Conservation (phyloP, 495 filamentous ascomycete genomes). For the Neurospora africana region DNA sequence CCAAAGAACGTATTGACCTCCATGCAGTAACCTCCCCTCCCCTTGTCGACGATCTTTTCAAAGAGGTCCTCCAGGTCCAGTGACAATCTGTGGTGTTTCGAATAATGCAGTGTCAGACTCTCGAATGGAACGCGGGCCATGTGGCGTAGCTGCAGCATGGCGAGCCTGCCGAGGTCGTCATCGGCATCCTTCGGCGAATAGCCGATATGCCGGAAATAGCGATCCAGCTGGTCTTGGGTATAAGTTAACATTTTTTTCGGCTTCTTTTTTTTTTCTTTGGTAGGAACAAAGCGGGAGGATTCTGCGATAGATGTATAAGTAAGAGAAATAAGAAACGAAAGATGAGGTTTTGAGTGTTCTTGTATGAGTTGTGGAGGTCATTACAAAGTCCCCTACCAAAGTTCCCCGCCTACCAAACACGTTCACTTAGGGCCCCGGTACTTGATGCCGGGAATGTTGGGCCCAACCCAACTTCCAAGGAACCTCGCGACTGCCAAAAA, state of each 20-base stretch:
- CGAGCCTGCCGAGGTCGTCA: slow-evolving; percentile 23
- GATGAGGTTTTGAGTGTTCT: neutral
- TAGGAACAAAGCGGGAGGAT: neutral
- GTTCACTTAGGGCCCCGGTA: neutral
- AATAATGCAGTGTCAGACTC: slow-evolving; percentile 47
- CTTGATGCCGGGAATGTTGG: neutral
- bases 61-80: slow-evolving; percentile 50
- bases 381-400: neutral
- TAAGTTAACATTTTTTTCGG: slow-evolving; percentile 14
- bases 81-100: slow-evolving; percentile 36
- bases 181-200: neutral
- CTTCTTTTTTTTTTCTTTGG: neutral
- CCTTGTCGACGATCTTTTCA: slow-evolving; percentile 46
- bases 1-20: slow-evolving; percentile 62
- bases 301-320: neutral
- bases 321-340: neutral
- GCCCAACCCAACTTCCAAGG: neutral
- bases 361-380: neutral
- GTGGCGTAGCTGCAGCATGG: slow-evolving; percentile 36
- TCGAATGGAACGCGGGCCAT: slow-evolving; percentile 61
- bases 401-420: neutral
- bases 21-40: slow-evolving; percentile 64
- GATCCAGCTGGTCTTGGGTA: slow-evolving; percentile 14
- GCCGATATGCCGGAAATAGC: slow-evolving; percentile 38
- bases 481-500: neutral